These are phyloP conservation scores for Globisporangium okanoganense DNA, from an alignment of 352 stramenopile species.

Conservation along the genomic window DNA sequence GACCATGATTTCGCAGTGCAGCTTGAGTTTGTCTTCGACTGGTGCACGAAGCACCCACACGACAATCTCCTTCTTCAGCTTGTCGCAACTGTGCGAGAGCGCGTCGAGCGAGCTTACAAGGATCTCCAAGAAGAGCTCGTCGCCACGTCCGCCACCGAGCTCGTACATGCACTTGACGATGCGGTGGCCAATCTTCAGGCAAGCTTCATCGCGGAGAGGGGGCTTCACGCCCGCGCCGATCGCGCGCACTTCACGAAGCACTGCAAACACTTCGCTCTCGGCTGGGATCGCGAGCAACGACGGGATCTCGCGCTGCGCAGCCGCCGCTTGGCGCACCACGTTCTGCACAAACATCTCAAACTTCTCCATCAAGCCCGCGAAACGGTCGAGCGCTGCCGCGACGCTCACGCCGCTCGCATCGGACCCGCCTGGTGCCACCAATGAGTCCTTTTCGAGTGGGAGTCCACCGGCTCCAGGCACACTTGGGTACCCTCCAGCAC, in stretches of 20 bases:
- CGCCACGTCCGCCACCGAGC: slow-evolving; percentile 72
- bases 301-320: slow-evolving; percentile 72
- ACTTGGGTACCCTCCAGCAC: slow-evolving; percentile 29
- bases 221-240: slow-evolving; percentile 75
- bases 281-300: slow-evolving; percentile 61
- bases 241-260: slow-evolving; percentile 75
- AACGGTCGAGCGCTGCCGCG: slow-evolving; percentile 68
- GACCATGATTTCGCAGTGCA: slow-evolving; percentile 95
- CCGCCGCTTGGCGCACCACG: slow-evolving; percentile 67
- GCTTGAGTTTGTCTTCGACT: slow-evolving; percentile 93
- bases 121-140: slow-evolving; percentile 94
- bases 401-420: slow-evolving; percentile 61
- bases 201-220: slow-evolving; percentile 84
- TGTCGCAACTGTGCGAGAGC: slow-evolving; percentile 89
- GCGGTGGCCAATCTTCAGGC: slow-evolving; percentile 94
- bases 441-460: slow-evolving; percentile 36
- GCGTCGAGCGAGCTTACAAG: slow-evolving; percentile 94
- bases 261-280: slow-evolving; percentile 82
- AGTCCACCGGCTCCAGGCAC: slow-evolving; percentile 25
- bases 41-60: slow-evolving; percentile 93
- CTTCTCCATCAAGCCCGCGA: slow-evolving; percentile 81
- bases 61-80: slow-evolving; percentile 93
- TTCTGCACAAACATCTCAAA: slow-evolving; percentile 89
- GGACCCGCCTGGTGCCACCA: slow-evolving; percentile 9
- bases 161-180: slow-evolving; percentile 99